Evolutionary conservation across 805 yeast genomes (phyloP).

Genomic region (Wickerhamomyces ciferrii): DNA sequence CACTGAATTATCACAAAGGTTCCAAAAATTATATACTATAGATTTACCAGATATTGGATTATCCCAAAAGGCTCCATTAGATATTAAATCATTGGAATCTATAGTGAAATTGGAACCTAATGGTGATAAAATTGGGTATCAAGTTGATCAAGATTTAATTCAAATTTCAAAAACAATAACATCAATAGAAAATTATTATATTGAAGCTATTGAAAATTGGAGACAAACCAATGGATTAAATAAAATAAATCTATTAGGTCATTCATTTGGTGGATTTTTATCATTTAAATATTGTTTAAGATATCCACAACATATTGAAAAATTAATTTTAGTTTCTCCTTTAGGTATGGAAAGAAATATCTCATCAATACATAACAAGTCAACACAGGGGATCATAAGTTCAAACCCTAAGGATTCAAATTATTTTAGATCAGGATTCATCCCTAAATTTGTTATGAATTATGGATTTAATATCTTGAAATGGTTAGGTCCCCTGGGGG

Average conservation of each 20-base stretch:
- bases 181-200: constrained; percentile 50
- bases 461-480: constrained; percentile 44
- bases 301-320: constrained; percentile 48
- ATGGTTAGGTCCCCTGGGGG: constrained; percentile 36
- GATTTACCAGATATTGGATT: constrained; percentile 73
- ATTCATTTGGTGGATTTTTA: constrained; percentile 77
- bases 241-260: constrained; percentile 63
- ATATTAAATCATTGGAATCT: constrained; percentile 26
- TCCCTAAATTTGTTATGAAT: constrained; percentile 26
- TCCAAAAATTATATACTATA: constrained; percentile 60
- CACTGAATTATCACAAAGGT: constrained; percentile 35
- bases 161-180: constrained; percentile 16
- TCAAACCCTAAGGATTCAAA: constrained; percentile 12
- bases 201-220: constrained; percentile 63
- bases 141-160: constrained; percentile 14
- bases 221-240: constrained; percentile 41
- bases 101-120: constrained; percentile 10
- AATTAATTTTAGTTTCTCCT: constrained; percentile 63
- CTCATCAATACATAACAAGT: constrained; percentile 42
- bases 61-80: constrained; percentile 29
- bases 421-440: constrained; percentile 22
- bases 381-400: constrained; percentile 7
- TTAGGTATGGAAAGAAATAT: constrained; percentile 74
- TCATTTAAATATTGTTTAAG: constrained; percentile 57
- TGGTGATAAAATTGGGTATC: not conserved